Base-by-base conservation (phyloP, 345 rosid species). In the Firmiana major region DNA sequence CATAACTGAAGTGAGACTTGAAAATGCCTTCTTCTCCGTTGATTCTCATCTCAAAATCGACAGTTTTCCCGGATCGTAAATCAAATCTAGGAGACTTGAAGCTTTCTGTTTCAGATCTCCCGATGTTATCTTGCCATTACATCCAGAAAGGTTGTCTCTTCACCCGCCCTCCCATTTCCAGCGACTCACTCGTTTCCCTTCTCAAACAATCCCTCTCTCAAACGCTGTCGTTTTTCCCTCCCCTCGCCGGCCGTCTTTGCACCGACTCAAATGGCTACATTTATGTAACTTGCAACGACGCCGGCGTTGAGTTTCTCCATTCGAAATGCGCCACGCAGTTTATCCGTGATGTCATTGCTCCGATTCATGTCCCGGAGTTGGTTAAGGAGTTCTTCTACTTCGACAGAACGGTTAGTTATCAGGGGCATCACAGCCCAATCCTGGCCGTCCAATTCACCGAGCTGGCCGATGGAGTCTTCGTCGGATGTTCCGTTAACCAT, bases 71-170 rank as follows among this genome's bases (percentile, higher is more conserved):
- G 0, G 80, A 87, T 34, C 43, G 75, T 42, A 89, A 79, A 71
- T 90, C 99, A 54, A 78, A 84, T 1, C 71, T 91, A 26, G 88
- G 49, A 48, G 92, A 96, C 83, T 86, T 96, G 57, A 89, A 92
- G 83, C 94, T 96, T 46, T 90, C 99, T 5, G 97, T 89, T 78
- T 93, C 97, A 72, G 99, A 96, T 86, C 99, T 96, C 36, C 97
- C 98, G 0, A 96, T 96, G 99, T 88, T 96, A 45, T 96, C 99
- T 65, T 93, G 98, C 77, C 97, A 93, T 76, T 96, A 92, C 81
- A 96, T 96, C 75, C 98, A 96, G 17, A 96, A 96, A 82, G 99
- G 99, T 0, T 78, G 84, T 21, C 97, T 93, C 79, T 92, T 93
- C 80, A 80, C 86, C 22, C 85, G 83, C 10, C 90, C 94, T 6